Base-by-base conservation (phyloP, 192 early-diverging fungal genomes). In the Cetraspora pellucida region DNA sequence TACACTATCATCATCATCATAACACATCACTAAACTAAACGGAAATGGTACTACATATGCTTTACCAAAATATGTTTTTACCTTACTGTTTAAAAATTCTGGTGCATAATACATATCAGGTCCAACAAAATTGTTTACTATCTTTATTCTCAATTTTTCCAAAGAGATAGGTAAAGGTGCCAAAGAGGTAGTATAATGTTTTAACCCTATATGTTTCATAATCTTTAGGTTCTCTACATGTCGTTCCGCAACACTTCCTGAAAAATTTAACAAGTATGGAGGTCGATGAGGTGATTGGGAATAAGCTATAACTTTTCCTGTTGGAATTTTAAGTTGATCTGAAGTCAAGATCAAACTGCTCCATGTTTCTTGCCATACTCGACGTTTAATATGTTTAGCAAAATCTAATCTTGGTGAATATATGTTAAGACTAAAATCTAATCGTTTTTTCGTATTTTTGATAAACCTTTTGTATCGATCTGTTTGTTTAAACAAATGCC, bases 351-450 rank as follows among this genome's bases (percentile, higher is more conserved):
- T 72, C 3, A 87, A 82, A 43, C 87, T 88, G 3, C 88, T 87
- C 90, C 90, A 91, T 16, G 90, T 89, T 44, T 91, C 90, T 78
- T 91, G 90, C 90, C 90, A 91, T 63, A 91, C 85, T 5, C 90
- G 82, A 27, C 77, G 52, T 73, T 81, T 84, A n/a, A 86, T 81
- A 17, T 77, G 79, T 64, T 84, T 84, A 59, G 72, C 70, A 37
- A 78, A 81, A 74, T 84, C 79, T 17, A 81, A 70, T 27, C 75
- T 77, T 23, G 81, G 69, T 71, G 86, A 87, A 49, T 85, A 86
- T 23, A 90, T 83, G 23, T 85, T 82, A 2, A 86, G 69, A 8
- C 87, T 71, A 45, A 87, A 83, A 57, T 82, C 84, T n/a, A 90
- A 68, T 2, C 78, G 59, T 49, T 85, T 75, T 23, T 84, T 83